Base-by-base conservation (phyloP, 2,329 filamentous ascomycete genomes). In the Epichloe coenophiala region DNA sequence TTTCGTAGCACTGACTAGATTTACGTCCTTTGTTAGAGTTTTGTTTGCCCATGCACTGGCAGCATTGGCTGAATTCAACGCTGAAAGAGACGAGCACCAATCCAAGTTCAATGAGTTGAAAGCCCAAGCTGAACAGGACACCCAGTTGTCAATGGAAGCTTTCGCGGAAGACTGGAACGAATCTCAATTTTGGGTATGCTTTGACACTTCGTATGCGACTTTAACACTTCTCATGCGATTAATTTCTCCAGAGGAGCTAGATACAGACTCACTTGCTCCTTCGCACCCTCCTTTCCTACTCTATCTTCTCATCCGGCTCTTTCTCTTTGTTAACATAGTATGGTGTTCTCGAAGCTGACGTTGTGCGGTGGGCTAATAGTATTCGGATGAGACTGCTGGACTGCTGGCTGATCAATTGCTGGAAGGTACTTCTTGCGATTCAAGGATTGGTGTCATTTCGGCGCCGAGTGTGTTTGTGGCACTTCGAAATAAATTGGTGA, bases 161-260 rank as follows among this genome's bases (percentile, higher is more conserved):
- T 93, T 91, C 59, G 73, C 74, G 1, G 87, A 91, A 66, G 83
- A 91, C 65, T 93, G 87, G 87, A 87, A 90, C 61, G 78, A 84
- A 60, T 84, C 79, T 54, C 86, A 91, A 66, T 93, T 93, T 61
- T 93, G 87, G 86, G 82, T 86, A 71, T 39, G 72, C 62, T 17
- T 35, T 35, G 41, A n/a, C 21, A 15, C 21, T n/a, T 31, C 27
- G 8, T 31, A 4, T 31, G 27, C 27, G 27, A 31, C 27, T 1
- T 11, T 31, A 0, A 31, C 27, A 31, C 27, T 31, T 31, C 27
- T 31, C 27, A 31, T 9, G 8, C 27, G 8, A 9, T 31, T 31
- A 8, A 4, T 31, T 31, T 4, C 0, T 31, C 1, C 1, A 31
- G 27, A 31, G 8, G 27, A 9, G 27, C 27, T 31, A 31, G 27